These are phyloP conservation scores for Suillus subaureus DNA, from an alignment of 768 basidiomycete genomes.

Conservation along the genomic window DNA sequence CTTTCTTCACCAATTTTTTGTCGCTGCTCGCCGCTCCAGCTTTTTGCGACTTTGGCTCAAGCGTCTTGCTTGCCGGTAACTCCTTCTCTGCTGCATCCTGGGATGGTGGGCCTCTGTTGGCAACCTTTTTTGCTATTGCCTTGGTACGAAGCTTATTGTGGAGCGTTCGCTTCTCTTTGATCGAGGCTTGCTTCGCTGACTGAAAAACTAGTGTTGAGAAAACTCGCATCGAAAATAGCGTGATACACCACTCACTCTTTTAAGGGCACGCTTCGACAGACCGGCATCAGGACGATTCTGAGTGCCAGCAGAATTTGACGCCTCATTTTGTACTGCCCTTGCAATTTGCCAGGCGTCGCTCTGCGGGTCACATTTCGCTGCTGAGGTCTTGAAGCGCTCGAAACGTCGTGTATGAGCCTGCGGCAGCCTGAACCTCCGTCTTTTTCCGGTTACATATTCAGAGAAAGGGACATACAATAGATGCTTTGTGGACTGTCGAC, in stretches of 20 bases:
- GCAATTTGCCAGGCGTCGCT: constrained; percentile 52
- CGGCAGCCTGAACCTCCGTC: constrained; percentile 8
- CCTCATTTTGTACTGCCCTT: constrained; percentile 15
- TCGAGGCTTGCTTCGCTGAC: constrained; percentile 48
- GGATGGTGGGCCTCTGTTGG: constrained; percentile 4
- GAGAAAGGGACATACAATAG: constrained; percentile 56
- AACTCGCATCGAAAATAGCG: background rate
- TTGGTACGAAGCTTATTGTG: constrained; percentile 48
- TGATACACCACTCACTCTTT: constrained; percentile 50
- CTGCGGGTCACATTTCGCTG: constrained; percentile 41
- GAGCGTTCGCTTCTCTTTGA: constrained; percentile 51
- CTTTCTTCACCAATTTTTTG: background rate
- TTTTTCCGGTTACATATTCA: background rate
- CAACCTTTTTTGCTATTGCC: constrained; percentile 39
- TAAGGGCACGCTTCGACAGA: constrained; percentile 62
- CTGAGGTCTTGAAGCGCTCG: constrained; percentile 48
- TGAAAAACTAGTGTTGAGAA: constrained; percentile 21
- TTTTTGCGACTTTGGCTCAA: background rate
- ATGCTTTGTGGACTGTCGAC: constrained; percentile 57
- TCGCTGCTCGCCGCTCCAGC: background rate
- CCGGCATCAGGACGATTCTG: constrained; percentile 15
- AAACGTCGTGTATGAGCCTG: constrained; percentile 70
- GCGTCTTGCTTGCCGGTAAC: background rate
- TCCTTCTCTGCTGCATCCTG: constrained; percentile 1
- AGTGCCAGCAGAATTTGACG: background rate